Evolutionary conservation across 257 asterid genomes (phyloP), one percentile per base, ranked within the genome.

Genomic region (Thymus quinquecostatus): DNA sequence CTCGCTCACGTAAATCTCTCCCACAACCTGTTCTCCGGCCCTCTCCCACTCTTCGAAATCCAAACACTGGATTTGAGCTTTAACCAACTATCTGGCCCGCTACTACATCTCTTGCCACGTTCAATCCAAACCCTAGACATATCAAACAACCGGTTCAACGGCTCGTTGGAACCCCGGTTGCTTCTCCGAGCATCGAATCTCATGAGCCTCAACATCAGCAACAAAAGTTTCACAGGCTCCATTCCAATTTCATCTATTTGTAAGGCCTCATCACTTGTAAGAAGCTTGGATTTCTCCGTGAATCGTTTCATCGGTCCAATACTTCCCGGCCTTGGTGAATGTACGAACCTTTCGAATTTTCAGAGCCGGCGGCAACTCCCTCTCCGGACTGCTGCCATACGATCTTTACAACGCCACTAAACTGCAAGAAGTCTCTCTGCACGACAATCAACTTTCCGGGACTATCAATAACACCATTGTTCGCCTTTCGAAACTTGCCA

Each of bases 111-210:
- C 48, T 12, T 48, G 50, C 50, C 50, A 32, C 60, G 30, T 21
- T 53, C 81, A 33, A 38, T 81, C 62, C 69, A 32, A 2, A 43
- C 60, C 0, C 3, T 77, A 0, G 79, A 84, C 13, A 0, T 83
- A 2, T 83, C 88, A 12, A 83, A 82, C 79, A 85, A 85, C 29
- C 68, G 28, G 2, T 75, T 85, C 29, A 78, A 74, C 10, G 83
- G 76, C 10, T 76, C 81, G 7, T 4, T 82, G 1, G 41, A 56
- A 56, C 69, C 73, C 0, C 40, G 12, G 6, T n/a, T 81, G 36
- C 68, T 83, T n/a, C 63, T 49, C 2, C 11, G 33, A 8, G 69
- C 78, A 0, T 34, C 12, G n/a, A 77, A 54, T 50, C 62, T 83
- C 54, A 30, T 69, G 53, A 29, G 34, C 30, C 71, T 82, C 80